Base-by-base conservation (phyloP, 345 rosid genomes). In the Brassica carinata region DNA sequence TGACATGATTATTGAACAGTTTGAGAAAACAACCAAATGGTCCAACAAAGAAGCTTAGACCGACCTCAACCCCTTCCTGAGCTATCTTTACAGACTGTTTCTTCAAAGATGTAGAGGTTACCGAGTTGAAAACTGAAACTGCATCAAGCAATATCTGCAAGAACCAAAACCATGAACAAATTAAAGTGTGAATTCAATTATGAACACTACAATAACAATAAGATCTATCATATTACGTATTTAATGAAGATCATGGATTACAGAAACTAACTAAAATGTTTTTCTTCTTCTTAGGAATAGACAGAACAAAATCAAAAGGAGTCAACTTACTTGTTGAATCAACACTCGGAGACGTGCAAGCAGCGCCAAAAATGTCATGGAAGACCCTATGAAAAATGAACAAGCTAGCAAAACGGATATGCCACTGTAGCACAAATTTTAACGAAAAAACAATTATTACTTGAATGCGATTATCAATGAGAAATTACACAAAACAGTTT, bases 271-370 rank as follows among this genome's bases (percentile, higher is more conserved):
- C 15, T 7, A 61, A 17, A 55, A 2, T 18, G 23, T 57, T 64
- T n/a, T 45, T 5, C 8, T 27, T 23, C 4, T 69, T n/a, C 55
- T 30, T 40, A 4, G 63, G 11, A 34, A 43, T 58, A n/a, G 29
- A 23, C 34, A 30, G 63, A 73, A 66, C 23, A 19, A 34, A 15
- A 1, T n/a, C 23, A 1, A 51, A 27, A 5, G 17, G 7, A 11
- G 48, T 5, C 64, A 65, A 83, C 94, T 80, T 86, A 93, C 99
- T 85, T 96, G 99, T 86, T 93, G 98, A 84, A 89, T 83, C 77
- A 96, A 85, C 65, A 91, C 94, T 82, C 97, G 85, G 23, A 96
- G 89, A 72, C 98, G 98, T 7, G 92, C 95, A 71, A 96, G 97
- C 85, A 91, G 77, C 13, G 98, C 90, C 89, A 96, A 80, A 76